Base-by-base conservation (phyloP, 768 basidiomycete species). In the Sporobolomyces phaffii region DNA sequence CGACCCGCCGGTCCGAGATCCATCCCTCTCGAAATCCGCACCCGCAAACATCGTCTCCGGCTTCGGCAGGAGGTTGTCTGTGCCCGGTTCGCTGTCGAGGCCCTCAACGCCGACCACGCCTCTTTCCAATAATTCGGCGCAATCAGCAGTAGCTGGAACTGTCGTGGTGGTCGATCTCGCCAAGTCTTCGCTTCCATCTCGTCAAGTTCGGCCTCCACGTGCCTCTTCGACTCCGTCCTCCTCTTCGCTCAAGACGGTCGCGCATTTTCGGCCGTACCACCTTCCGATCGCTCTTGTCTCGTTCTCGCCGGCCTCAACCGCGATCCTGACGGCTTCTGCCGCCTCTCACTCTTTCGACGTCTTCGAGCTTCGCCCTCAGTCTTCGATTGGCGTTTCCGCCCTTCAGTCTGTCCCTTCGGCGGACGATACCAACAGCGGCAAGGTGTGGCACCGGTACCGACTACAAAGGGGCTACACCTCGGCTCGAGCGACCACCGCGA, bases 371-470 rank as follows among this genome's bases (percentile, higher is more conserved):
- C 66, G 68, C 52, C 72, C 73, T 1, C 11, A 52, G 40, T 56
- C 64, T 1, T 15, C 38, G 5, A 57, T 67, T 40, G 69, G 66
- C 18, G 18, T 20, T 3, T 26, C 24, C 0, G 50, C 60, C 10
- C 57, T 54, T 3, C 41, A n/a, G 14, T 44, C 33, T 15, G 49
- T 54, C 13, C 40, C 53, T 5, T 28, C 60, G 11, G 41, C 58
- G 6, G 15, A 58, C 29, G 47, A 47, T 3, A 2, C 63, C 4
- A 31, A 43, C 33, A 43, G 14, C 59, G 64, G 64, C 29, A 69
- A 69, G 18, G 73, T 72, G 9, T 74, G 72, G 73, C 73, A 74
- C 47, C 72, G 73, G 10, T 73, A 74, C 57, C 26, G 72, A 11
- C 69, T 74, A 17, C 51, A 63, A 10, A 61, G 73, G 0, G 73